These are phyloP conservation scores for Bruguiera gymnorhiza DNA, from an alignment of 345 rosid genomes.

Conservation along the genomic window DNA sequence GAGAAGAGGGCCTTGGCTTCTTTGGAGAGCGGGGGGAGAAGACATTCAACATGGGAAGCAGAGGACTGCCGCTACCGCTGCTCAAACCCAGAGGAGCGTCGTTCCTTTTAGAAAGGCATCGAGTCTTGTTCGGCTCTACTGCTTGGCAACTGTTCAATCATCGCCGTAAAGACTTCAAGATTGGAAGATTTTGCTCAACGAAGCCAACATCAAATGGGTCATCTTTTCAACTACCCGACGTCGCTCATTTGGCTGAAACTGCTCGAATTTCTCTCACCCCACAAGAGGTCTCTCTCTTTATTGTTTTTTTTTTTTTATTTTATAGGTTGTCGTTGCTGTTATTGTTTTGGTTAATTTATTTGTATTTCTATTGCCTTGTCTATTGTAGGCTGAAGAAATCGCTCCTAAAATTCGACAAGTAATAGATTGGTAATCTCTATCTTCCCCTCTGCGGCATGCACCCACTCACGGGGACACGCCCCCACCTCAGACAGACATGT, in stretches of 20 bases:
- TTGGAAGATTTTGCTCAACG: constrained; percentile 33
- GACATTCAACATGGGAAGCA: constrained; percentile 15
- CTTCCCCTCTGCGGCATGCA: neutral
- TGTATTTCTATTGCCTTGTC: neutral
- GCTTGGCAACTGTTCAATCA: constrained; percentile 8
- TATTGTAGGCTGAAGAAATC: constrained; percentile 53
- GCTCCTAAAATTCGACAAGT: constrained; percentile 70
- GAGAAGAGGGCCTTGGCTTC: too few species aligned
- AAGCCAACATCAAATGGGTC: constrained; percentile 29
- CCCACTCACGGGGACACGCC: neutral
- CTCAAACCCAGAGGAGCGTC: constrained; percentile 19
- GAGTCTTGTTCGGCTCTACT: neutral
- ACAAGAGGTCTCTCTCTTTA: constrained; percentile 37
- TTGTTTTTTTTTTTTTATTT: neutral
- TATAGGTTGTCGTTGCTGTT: neutral
- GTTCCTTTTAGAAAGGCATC: constrained; percentile 3
- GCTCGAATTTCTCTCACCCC: constrained; percentile 80
- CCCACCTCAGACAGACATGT: too few species aligned
- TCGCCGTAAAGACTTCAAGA: constrained; percentile 9
- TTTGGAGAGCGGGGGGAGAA: neutral
- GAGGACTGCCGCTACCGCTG: constrained; percentile 11
- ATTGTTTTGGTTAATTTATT: neutral
- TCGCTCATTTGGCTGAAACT: constrained; percentile 63
- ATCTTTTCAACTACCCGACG: constrained; percentile 61
- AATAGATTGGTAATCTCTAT: constrained; percentile 50